phyloP scores from a whole-genome alignment of 495 filamentous ascomycete species.

The Lasiosphaeria hispida region DNA sequence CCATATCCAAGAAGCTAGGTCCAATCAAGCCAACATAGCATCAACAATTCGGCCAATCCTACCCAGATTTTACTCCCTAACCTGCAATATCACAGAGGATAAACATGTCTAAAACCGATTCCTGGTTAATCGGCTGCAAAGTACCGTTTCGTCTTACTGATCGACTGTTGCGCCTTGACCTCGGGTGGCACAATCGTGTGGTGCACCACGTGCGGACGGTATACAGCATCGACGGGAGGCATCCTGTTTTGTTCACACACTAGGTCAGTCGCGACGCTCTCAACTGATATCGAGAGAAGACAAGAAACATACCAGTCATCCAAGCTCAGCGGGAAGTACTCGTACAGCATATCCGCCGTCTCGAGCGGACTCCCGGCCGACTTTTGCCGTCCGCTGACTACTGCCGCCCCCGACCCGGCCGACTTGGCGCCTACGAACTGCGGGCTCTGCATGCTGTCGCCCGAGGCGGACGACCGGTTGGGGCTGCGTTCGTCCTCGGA shows the following conservation, averaged over 20 bases:
- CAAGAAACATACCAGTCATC: conserved; percentile 67
- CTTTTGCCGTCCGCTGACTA: conserved; percentile 24
- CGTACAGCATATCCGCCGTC: conserved; percentile 77
- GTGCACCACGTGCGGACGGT: conserved; percentile 89
- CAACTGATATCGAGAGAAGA: not conserved
- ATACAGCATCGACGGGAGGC: conserved; percentile 86
- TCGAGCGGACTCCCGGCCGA: conserved; percentile 59
- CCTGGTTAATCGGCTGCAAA: conserved; percentile 55
- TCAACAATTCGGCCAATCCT: not conserved
- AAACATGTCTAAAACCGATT: not conserved
- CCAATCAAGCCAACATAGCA: too few species aligned
- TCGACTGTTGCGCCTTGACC: conserved; percentile 66
- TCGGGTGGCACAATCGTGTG: conserved; percentile 77
- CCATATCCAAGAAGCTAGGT: too few species aligned
- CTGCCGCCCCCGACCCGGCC: conserved; percentile 35
- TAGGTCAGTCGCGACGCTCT: not conserved
- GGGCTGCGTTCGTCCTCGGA: conserved; percentile 67
- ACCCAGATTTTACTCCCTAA: not conserved
- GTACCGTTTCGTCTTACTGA: conserved; percentile 75
- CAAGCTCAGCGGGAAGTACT: conserved; percentile 85
- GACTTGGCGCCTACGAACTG: conserved; percentile 34
- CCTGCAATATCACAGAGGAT: not conserved
- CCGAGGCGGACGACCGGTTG: conserved; percentile 40
- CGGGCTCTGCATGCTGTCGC: conserved; percentile 32
- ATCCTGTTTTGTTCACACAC: conserved; percentile 45